A percentile compares a stretch with the other conserved stretches of the same genome.
phyloP scores from a whole-genome alignment of 257 asterid species.

The Fraxinus pennsylvanica region DNA sequence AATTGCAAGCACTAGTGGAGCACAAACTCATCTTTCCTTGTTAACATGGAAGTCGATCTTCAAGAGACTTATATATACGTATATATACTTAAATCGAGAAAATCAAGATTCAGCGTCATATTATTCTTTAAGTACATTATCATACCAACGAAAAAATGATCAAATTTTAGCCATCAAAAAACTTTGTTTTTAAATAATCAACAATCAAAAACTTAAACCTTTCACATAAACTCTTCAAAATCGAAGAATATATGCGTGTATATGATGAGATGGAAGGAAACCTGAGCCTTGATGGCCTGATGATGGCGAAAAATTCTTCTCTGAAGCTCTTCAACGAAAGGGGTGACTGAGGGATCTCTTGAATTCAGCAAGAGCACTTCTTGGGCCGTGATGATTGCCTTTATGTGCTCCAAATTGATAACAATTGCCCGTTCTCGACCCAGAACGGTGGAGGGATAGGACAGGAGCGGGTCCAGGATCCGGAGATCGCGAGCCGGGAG shows the following conservation, averaged over 20 bases:
- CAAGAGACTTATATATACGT: background rate
- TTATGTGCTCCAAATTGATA: slow-evolving; percentile 88
- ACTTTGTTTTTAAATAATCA: background rate
- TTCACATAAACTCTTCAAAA: background rate
- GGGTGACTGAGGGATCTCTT: slow-evolving; percentile 80
- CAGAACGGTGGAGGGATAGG: slow-evolving; percentile 83
- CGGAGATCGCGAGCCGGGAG: slow-evolving; percentile 97
- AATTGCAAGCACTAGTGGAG: background rate
- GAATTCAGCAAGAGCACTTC: slow-evolving; percentile 84
- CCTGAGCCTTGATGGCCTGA: slow-evolving; percentile 80
- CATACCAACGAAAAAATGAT: background rate
- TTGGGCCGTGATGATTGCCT: slow-evolving; percentile 93
- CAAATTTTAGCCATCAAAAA: background rate
- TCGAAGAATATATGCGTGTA: background rate
- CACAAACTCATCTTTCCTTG: background rate
- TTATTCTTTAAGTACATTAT: background rate
- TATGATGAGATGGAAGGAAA: slow-evolving; percentile 19
- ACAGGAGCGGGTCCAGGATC: slow-evolving; percentile 79
- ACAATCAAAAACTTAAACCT: no score
- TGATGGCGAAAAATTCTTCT: slow-evolving; percentile 71
- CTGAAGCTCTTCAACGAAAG: slow-evolving; percentile 85
- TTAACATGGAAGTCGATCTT: background rate
- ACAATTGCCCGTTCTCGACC: slow-evolving; percentile 96
- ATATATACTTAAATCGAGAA: background rate
- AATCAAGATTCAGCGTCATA: background rate